Evolutionary conservation across 257 asterid species (phyloP).

Genomic region (Echium plantagineum): DNA sequence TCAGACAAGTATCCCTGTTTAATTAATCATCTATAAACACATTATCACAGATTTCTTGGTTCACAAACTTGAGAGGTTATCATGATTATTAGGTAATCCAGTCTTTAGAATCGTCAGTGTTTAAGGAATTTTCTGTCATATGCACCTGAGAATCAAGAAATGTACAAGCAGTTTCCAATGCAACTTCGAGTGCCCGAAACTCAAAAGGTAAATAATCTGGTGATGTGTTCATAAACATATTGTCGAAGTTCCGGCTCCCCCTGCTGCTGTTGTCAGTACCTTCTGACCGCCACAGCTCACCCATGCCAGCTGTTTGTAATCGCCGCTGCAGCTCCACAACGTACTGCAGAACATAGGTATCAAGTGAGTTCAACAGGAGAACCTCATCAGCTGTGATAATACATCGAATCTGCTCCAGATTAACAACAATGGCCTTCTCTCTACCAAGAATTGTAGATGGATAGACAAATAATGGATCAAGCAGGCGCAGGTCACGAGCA

Average conservation of each 20-base stretch:
- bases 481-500: slow-evolving; percentile 86
- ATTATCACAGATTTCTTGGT: not conserved
- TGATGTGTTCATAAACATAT: slow-evolving; percentile 49
- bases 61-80: not conserved
- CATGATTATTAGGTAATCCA: not conserved
- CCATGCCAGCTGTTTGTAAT: slow-evolving; percentile 62
- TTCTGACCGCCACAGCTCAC: slow-evolving; percentile 86
- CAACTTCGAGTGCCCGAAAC: slow-evolving; percentile 98
- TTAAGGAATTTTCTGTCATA: not conserved
- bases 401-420: slow-evolving; percentile 97
- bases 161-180: slow-evolving; percentile 93
- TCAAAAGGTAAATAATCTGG: slow-evolving; percentile 98
- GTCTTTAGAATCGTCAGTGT: not conserved
- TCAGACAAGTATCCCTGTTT: too few species aligned
- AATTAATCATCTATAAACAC: not conserved
- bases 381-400: slow-evolving; percentile 94
- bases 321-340: slow-evolving; percentile 95
- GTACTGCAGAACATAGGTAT: slow-evolving; percentile 79
- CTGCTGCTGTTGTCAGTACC: slow-evolving; percentile 58
- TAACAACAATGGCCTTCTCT: slow-evolving; percentile 94
- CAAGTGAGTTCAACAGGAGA: slow-evolving; percentile 73
- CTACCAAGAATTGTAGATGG: slow-evolving; percentile 97
- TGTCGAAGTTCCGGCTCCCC: slow-evolving; percentile 39
- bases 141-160: slow-evolving; percentile 89
- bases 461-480: slow-evolving; percentile 88